Base-by-base conservation (phyloP, 805 yeast species). In the Kregervanrija fluxuum region DNA sequence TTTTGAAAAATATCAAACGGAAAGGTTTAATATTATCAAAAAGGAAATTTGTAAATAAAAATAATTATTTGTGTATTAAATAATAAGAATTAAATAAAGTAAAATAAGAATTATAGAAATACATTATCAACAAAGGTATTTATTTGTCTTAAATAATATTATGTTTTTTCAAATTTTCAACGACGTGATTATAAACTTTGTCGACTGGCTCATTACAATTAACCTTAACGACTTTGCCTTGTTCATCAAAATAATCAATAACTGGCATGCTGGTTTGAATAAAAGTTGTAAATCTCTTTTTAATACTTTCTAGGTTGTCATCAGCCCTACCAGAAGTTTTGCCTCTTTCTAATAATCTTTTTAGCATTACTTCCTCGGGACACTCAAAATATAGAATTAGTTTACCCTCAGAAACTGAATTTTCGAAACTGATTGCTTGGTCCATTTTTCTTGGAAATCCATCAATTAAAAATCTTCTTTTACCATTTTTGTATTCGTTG, bases 391-490 rank as follows among this genome's bases (percentile, higher is more conserved):
- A 85, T 36, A 85, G 68, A 2, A 85, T 79, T 65, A 83, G 77
- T 22, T 79, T 70, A 50, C 86, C 82, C 63, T 73, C 82, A 56
- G 80, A 93, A 55, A 80, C 63, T 59, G 78, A 70, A 35, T 84
- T 79, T 67, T 91, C 98, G 62, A 91, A 91, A n/a, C 91, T 85
- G 35, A 84, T 48, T 0, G 98, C 98, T 70, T 91, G 99, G 66
- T 93, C 98, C 97, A 93, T 91, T 63, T 90, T 88, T 62, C 98
- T 78, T 40, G 99, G 99, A 75, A 93, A 91, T 0, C 99, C 99
- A 63, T 91, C 99, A 43, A 91, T 80, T 56, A 91, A 69, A 63
- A 90, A 91, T 54, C 79, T 79, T 43, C 71, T 73, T 17, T 66
- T 70, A 12, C 85, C 82, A n/a, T 70, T 60, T 3, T 54, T 49